A percentile compares a stretch with the other conserved stretches of the same genome.
Conservation (phyloP, 2,329 filamentous ascomycete species). For the Aspergillus neoniger region DNA sequence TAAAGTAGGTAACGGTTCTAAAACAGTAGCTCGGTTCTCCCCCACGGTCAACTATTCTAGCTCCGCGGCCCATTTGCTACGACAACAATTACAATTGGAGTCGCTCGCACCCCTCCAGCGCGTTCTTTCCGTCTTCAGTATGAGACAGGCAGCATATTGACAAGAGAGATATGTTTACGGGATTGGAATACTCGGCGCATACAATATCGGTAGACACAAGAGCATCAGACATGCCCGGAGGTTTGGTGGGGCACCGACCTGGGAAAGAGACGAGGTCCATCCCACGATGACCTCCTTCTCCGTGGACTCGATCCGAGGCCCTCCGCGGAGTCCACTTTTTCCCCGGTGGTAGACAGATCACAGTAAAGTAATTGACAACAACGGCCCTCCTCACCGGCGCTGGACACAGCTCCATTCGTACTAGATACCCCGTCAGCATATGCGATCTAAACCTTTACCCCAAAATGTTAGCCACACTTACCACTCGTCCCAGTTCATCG, state of each 20-base stretch:
- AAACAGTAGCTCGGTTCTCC: too few relatives aligned
- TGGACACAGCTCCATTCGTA: conserved; percentile 62
- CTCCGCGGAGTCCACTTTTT: not conserved
- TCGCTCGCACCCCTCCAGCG: too few relatives aligned
- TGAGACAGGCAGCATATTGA: too few relatives aligned
- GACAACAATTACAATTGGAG: too few relatives aligned
- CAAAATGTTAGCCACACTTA: conserved; percentile 50
- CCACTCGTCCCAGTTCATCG: conserved; percentile 89
- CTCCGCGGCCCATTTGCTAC: too few relatives aligned
- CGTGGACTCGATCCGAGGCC: not conserved
- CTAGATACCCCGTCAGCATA: conserved; percentile 36
- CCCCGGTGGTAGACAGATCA: not conserved
- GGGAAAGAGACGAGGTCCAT: not conserved
- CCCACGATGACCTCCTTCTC: not conserved
- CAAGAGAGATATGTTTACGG: too few relatives aligned
- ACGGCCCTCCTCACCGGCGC: conserved; percentile 39
- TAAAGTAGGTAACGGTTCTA: too few relatives aligned
- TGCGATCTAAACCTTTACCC: not conserved
- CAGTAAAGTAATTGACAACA: not conserved
- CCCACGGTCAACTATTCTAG: too few relatives aligned
- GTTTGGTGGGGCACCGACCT: not conserved
- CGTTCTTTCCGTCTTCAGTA: too few relatives aligned
- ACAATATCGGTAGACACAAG: too few relatives aligned
- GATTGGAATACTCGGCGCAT: too few relatives aligned
- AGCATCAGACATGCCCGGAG: too few relatives aligned